Evolutionary conservation across 306 rosid species (phyloP), one percentile per base, ranked within the genome.

Genomic region (Fagus sylvatica): DNA sequence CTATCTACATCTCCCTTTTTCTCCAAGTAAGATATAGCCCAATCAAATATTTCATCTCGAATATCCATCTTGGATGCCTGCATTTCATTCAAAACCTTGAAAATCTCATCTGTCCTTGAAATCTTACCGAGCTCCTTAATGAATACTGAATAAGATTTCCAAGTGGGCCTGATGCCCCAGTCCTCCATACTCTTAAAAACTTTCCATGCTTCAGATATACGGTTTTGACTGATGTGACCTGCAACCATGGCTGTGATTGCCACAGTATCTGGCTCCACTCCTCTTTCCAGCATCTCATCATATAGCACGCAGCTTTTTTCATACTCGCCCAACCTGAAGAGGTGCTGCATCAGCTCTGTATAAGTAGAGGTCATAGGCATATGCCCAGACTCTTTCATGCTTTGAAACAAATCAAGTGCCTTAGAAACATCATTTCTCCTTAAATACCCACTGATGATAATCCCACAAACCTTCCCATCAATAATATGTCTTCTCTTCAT

Each of bases 181-280:
- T 72, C 60, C 69, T 87, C 88, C 97, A 89, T 88, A 72, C 82
- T 80, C 73, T 74, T 82, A 85, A 94, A 88, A 82, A 83, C 34
- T 54, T 86, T 78, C 92, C 97, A 89, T 17, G 97, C 98, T 78
- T 91, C 89, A 16, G 89, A 76, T 69, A 89, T 74, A 73, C 39
- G 84, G 79, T 89, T 83, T 49, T 87, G 88, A 17, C 89, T 80
- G 74, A 91, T 83, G 30, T 88, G 90, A 56, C 98, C 98, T 3
- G 91, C 93, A 82, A 91, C 98, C 90, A 95, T 82, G 28, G 98
- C n/a, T 62, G 94, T 92, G 83, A 89, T 73, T 5, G 91, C 90
- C 80, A 92, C 96, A 30, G 59, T 34, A 83, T 95, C 97, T 2
- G 77, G 87, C 76, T 87, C 81, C 17, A 92, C 74, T 75, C 91